These are phyloP conservation scores for Coccomyxa sp. DNA, from an alignment of 139 green algal genomes.

Conservation along the genomic window DNA sequence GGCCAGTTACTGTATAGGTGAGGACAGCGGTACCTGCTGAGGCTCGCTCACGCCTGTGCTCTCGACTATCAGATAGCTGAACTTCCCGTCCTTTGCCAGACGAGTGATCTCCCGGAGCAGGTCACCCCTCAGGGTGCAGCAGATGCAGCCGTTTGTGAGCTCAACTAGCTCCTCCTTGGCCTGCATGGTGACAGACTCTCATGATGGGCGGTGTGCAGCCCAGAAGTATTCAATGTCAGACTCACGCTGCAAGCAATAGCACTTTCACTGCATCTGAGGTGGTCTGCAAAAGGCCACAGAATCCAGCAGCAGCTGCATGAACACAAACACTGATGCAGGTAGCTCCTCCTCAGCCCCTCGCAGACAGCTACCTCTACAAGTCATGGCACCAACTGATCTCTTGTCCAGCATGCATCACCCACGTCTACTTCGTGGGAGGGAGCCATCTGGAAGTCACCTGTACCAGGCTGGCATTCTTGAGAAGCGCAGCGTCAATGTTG, in stretches of 20 bases:
- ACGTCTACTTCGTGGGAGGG: neutral
- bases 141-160: slow-evolving; percentile 81
- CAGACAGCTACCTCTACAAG: too few species aligned
- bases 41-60: slow-evolving; percentile 38
- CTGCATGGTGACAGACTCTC: neutral
- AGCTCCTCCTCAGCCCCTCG: too few species aligned
- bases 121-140: slow-evolving; percentile 76
- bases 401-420: neutral
- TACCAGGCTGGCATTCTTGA: neutral
- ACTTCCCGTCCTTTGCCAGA: slow-evolving; percentile 42
- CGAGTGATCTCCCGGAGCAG: slow-evolving; percentile 54
- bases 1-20: too few species aligned
- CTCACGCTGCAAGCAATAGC: too few species aligned
- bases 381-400: too few species aligned
- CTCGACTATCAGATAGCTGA: slow-evolving; percentile 81
- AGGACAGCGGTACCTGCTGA: neutral
- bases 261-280: too few species aligned
- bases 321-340: too few species aligned
- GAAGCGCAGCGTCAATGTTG: slow-evolving; percentile 71
- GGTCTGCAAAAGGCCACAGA: too few species aligned
- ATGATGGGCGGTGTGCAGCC: too few species aligned
- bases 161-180: slow-evolving; percentile 20
- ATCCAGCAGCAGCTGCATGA: too few species aligned
- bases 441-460: neutral
- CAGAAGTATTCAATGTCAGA: neutral